A percentile compares a stretch with the other conserved stretches of the same genome.
Conservation (phyloP, 1,284 basidiomycete genomes). For the Bjerkandera adusta region DNA sequence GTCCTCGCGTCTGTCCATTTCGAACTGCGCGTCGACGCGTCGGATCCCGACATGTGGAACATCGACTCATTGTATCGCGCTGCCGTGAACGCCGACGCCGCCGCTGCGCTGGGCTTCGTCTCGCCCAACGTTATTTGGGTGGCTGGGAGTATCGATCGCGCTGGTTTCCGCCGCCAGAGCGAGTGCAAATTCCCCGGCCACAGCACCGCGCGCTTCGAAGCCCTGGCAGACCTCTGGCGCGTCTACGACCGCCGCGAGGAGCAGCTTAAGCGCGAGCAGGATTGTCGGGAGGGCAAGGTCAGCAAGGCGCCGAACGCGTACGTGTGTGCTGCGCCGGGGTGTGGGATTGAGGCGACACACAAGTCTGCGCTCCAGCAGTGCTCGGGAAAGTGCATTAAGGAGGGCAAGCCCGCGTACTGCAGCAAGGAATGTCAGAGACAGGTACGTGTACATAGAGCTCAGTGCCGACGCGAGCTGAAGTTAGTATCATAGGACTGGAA, state of each 20-base stretch:
- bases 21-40: not conserved
- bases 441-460: conserved; percentile 2
- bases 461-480: not conserved
- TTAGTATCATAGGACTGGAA: conserved; percentile 17
- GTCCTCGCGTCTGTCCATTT: not conserved
- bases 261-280: conserved; percentile 1
- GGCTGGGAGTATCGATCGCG: not conserved
- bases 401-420: conserved; percentile 18
- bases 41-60: conserved; percentile 1
- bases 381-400: conserved; percentile 13
- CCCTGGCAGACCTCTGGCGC: conserved; percentile 14
- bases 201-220: not conserved
- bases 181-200: not conserved
- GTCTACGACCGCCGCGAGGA: conserved; percentile 11
- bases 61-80: conserved; percentile 11
- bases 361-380: conserved; percentile 17
- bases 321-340: conserved; percentile 16
- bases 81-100: conserved; percentile 1
- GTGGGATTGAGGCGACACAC: conserved; percentile 16
- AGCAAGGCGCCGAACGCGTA: conserved; percentile 10
- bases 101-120: conserved; percentile 3
- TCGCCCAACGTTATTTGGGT: not conserved
- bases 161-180: not conserved
- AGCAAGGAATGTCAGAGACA: conserved; percentile 21
- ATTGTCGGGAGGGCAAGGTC: not conserved